A percentile compares a stretch with the other conserved stretches of the same genome.
These are phyloP conservation scores for Olyra latifolia DNA, from an alignment of 176 grass and related monocot species.

Conservation along the genomic window DNA sequence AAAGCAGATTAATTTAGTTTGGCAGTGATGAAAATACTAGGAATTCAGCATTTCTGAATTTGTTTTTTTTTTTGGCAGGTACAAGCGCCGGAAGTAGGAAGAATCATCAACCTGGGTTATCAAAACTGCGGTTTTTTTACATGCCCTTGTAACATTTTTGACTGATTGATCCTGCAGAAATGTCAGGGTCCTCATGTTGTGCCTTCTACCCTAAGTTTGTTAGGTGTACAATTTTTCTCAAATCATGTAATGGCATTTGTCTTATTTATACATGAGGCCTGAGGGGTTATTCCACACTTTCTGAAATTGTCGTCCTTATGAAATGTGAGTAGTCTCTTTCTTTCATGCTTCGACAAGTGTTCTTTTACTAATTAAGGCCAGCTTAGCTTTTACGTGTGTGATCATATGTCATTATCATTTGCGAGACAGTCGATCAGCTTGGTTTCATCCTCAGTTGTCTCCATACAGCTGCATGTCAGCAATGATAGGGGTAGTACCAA, in stretches of 20 bases:
- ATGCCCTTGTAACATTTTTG: conserved; percentile 26
- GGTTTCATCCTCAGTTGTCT: background rate
- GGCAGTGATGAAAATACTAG: background rate
- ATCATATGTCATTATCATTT: background rate
- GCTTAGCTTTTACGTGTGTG: background rate
- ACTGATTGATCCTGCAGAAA: background rate
- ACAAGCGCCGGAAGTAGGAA: conserved; percentile 58
- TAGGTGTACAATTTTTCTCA: conserved; percentile 8
- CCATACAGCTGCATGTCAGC: background rate
- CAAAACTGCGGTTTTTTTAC: background rate
- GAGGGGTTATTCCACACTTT: background rate
- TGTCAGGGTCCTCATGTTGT: conserved; percentile 1
- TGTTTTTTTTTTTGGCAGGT: conserved; percentile 19
- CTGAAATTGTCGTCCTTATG: background rate
- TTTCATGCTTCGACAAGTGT: background rate
- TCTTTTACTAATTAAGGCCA: background rate
- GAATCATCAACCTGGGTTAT: background rate
- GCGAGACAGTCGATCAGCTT: background rate
- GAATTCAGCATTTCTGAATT: background rate
- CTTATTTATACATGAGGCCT: background rate
- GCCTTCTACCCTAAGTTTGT: background rate
- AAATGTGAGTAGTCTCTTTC: background rate
- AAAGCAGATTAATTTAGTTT: background rate
- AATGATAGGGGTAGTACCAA: background rate
- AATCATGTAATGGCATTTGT: background rate